These are phyloP conservation scores for Colletotrichum endophyticum DNA, from an alignment of 2,329 filamentous ascomycete species.

Conservation along the genomic window DNA sequence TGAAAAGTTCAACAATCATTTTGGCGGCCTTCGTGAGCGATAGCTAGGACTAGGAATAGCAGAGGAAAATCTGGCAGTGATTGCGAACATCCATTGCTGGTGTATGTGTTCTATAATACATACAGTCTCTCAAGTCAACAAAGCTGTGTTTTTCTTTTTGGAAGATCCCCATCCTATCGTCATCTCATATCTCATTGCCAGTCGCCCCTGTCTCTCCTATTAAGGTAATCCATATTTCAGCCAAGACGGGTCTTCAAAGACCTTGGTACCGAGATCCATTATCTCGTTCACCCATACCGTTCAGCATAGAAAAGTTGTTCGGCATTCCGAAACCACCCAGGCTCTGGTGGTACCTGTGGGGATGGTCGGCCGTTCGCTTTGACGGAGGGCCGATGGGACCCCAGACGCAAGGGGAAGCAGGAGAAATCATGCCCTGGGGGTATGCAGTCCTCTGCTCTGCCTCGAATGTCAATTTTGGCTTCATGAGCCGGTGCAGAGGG, in stretches of 20 bases:
- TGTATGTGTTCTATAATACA: constrained; percentile 12
- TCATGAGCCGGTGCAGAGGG: neutral
- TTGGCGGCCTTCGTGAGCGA: neutral
- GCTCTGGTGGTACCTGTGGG: neutral
- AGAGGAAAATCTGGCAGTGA: neutral
- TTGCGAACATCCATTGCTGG: neutral
- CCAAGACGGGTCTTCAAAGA: neutral
- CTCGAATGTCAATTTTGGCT: neutral
- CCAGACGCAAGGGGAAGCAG: constrained; percentile 28
- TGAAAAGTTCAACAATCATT: constrained; percentile 13
- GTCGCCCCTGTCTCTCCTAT: neutral
- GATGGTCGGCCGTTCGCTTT: constrained; percentile 13
- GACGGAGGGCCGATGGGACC: constrained; percentile 32
- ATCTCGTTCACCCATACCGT: neutral
- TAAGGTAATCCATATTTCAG: neutral
- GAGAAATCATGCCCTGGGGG: neutral
- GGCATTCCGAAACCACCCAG: neutral
- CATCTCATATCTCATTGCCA: constrained; percentile 12
- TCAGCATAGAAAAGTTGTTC: neutral
- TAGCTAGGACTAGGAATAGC: neutral
- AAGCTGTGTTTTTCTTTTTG: neutral
- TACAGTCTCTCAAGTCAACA: constrained; percentile 4
- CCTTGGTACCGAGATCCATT: neutral
- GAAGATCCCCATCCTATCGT: neutral
- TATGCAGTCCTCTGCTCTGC: neutral